Base-by-base conservation (phyloP, 2,329 filamentous ascomycete genomes). In the Penicillium sumatraense region DNA sequence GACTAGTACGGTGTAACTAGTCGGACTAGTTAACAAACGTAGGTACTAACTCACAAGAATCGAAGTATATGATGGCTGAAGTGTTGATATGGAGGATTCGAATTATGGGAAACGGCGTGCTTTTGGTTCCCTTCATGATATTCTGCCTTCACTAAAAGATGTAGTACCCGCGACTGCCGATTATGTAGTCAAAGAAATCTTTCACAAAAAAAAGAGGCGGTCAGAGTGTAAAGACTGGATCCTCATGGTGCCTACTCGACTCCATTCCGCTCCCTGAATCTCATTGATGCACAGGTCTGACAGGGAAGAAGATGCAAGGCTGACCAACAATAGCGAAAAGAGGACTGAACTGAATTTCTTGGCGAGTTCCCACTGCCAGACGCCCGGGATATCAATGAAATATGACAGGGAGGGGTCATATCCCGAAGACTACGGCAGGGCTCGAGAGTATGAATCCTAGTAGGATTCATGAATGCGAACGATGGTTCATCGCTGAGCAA, bases 181-280 rank as follows among this genome's bases (percentile, higher is more conserved):
- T 42, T 26, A 2, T 8, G 14, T 14, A 7, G 14, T 23, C 31
- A 26, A 16, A 20, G 38, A n/a, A n/a, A 23, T 11, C 47, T 18
- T 40, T 44, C 44, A 49, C 44, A 23, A 18, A 46, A 46, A 44
- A 38, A 35, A 53, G 45, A 36, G 45, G 49, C 53, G 48, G 40
- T 31, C 44, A 44, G 23, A 24, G 49, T 47, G n/a, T n/a, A n/a
- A n/a, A n/a, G n/a, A n/a, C n/a, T n/a, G n/a, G n/a, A n/a, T n/a
- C n/a, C n/a, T n/a, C n/a, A n/a, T n/a, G 53, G 51, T 40, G 26
- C 18, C 16, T 11, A 4, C 9, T 7, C 21, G 21, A n/a, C 26
- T 13, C 26, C 42, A 33, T 44, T 26, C 16, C 6, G 7, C 27
- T 46, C 13, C 9, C 41, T 27, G 13, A 16, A 27, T 44, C 26